phyloP scores from a whole-genome alignment of 306 rosid species.

The Cucumis hystrix region DNA sequence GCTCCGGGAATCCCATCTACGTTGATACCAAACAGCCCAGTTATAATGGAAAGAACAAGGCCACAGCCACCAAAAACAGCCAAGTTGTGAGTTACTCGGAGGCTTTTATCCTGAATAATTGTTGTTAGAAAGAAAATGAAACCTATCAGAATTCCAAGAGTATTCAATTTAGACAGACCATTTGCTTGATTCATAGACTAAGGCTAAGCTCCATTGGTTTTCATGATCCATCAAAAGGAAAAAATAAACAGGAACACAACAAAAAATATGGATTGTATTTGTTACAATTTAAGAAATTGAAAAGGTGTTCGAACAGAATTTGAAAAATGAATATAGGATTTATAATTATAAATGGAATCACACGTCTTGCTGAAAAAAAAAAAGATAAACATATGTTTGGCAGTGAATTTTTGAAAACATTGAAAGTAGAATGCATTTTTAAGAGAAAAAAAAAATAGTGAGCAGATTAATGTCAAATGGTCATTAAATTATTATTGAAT shows the following conservation, averaged over 20 bases:
- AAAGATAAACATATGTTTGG: too few relatives aligned
- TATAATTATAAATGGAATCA: too few relatives aligned
- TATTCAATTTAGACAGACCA: neutral
- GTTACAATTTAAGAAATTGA: too few relatives aligned
- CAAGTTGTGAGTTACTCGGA: slow-evolving; percentile 71
- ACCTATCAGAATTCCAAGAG: neutral
- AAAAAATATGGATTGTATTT: too few relatives aligned
- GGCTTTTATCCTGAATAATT: slow-evolving; percentile 71
- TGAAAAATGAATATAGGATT: too few relatives aligned
- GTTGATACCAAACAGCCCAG: slow-evolving; percentile 87
- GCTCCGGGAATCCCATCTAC: slow-evolving; percentile 89
- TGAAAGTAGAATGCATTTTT: too few relatives aligned
- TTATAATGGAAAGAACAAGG: slow-evolving; percentile 60
- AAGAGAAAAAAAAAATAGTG: neutral
- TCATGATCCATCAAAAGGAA: neutral
- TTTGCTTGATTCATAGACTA: neutral
- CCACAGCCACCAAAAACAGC: slow-evolving; percentile 81
- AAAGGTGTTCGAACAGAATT: too few relatives aligned
- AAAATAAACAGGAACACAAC: neutral
- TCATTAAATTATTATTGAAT: neutral
- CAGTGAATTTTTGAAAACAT: too few relatives aligned
- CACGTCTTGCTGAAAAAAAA: too few relatives aligned
- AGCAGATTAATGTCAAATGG: neutral
- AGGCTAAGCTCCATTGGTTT: neutral
- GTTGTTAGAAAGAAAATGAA: neutral